Conservation (phyloP, 345 rosid genomes). For the Pelargonium nanum region DNA sequence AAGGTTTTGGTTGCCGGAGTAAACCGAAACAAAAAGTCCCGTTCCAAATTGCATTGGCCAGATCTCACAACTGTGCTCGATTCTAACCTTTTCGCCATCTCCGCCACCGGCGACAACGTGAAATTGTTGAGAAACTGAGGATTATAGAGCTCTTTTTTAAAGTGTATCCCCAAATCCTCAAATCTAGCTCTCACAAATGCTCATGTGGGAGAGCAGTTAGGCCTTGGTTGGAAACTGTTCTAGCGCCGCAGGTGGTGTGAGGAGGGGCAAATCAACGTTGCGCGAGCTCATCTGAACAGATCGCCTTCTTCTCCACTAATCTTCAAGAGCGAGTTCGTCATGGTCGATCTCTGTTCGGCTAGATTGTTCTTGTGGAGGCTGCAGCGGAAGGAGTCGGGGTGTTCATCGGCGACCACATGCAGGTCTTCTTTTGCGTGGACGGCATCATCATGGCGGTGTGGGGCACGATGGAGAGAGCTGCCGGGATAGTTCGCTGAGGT, state of each 20-base stretch:
- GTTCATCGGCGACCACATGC: constrained; percentile 69
- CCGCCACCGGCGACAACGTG: neutral
- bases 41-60: constrained; percentile 4
- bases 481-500: too few species aligned
- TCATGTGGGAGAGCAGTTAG: constrained; percentile 51
- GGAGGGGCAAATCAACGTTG: constrained; percentile 46
- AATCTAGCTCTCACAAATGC: constrained; percentile 8
- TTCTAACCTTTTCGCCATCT: neutral
- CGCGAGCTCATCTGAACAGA: constrained; percentile 39
- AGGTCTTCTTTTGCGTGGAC: constrained; percentile 29
- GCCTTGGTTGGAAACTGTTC: constrained; percentile 52
- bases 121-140: neutral
- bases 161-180: too few species aligned
- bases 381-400: constrained; percentile 76
- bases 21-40: constrained; percentile 8
- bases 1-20: constrained; percentile 6
- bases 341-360: constrained; percentile 52
- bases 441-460: constrained; percentile 16
- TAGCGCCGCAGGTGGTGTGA: constrained; percentile 44
- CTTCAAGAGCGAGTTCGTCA: constrained; percentile 65
- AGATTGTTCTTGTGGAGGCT: constrained; percentile 43
- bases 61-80: constrained; percentile 3
- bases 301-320: constrained; percentile 66
- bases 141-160: too few species aligned
- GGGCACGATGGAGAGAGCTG: constrained; percentile 28